These are phyloP conservation scores for Plenodomus biglobosus DNA, from an alignment of 2,329 filamentous ascomycete species.

Conservation along the genomic window DNA sequence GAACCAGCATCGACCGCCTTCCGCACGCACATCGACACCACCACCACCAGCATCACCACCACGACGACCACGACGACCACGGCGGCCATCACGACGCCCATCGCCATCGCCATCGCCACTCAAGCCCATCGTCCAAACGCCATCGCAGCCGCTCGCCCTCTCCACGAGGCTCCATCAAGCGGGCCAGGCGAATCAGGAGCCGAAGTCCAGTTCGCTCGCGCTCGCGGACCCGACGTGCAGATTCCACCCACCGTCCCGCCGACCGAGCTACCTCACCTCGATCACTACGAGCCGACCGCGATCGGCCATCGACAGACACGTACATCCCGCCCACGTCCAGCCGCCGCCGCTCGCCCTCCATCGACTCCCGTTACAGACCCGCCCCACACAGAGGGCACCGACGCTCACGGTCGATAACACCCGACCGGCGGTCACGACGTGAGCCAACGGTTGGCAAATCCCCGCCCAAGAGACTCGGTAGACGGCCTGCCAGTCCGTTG, in stretches of 20 bases:
- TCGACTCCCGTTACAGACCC: conserved; percentile 43
- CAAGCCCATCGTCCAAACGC: conserved; percentile 44
- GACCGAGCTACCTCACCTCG: too few relatives aligned
- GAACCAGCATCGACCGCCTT: conserved; percentile 41
- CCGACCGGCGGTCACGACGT: conserved; percentile 34
- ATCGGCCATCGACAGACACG: conserved; percentile 42
- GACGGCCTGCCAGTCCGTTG: conserved; percentile 27
- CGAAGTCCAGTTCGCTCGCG: conserved; percentile 40
- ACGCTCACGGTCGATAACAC: conserved; percentile 39
- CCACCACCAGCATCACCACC: conserved; percentile 34
- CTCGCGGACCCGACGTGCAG: conserved; percentile 37
- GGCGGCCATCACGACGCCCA: too few relatives aligned
- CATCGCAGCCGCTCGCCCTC: conserved; percentile 44
- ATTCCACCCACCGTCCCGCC: conserved; percentile 30
- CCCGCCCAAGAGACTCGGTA: conserved; percentile 35
- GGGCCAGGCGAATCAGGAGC: conserved; percentile 39
- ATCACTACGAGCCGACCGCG: too few relatives aligned
- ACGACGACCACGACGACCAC: conserved; percentile 36
- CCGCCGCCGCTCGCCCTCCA: conserved; percentile 47
- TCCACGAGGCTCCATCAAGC: conserved; percentile 35
- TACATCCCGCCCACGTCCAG: conserved; percentile 35
- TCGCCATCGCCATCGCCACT: conserved; percentile 40
- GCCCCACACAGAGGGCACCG: conserved; percentile 34
- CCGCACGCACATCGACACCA: conserved; percentile 39
- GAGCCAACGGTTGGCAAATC: conserved; percentile 30